phyloP scores from a whole-genome alignment of 1,139 yeast species.

The Nakaseomyces uthaithaninus region DNA sequence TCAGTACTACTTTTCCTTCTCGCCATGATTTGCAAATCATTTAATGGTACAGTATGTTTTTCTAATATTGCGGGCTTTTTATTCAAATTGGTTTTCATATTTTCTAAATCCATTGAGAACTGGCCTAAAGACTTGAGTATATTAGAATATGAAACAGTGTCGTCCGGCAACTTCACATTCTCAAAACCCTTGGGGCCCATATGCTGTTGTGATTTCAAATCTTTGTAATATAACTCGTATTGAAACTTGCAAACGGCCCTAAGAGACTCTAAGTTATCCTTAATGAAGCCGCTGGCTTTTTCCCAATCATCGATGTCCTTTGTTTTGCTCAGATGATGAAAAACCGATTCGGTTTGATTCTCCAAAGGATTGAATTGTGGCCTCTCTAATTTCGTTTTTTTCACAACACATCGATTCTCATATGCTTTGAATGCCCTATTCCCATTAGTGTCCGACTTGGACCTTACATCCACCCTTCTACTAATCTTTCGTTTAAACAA shows the following conservation, averaged over 20 bases:
- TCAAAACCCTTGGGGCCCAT: slow-evolving; percentile 18
- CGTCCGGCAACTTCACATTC: slow-evolving; percentile 20
- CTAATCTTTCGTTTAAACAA: too few species aligned
- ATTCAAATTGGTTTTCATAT: slow-evolving; percentile 6
- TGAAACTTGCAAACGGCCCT: slow-evolving; percentile 1
- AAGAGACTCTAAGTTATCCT: slow-evolving; percentile 15
- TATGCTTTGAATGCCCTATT: background rate
- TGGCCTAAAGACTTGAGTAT: slow-evolving; percentile 9
- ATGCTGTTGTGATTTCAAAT: slow-evolving; percentile 15
- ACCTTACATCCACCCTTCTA: background rate
- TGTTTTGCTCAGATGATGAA: slow-evolving; percentile 7
- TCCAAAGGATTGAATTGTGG: slow-evolving; percentile 9
- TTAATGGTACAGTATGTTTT: slow-evolving; percentile 1
- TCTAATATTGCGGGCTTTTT: slow-evolving; percentile 5
- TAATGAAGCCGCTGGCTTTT: slow-evolving; percentile 9
- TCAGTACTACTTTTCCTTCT: slow-evolving; percentile 6
- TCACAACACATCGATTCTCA: slow-evolving; percentile 1
- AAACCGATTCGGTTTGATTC: background rate
- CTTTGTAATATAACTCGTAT: slow-evolving; percentile 14
- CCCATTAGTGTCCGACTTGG: background rate
- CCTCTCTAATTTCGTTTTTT: background rate
- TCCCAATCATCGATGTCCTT: slow-evolving; percentile 6
- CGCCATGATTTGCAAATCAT: background rate
- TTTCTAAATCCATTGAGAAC: background rate
- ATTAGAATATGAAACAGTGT: slow-evolving; percentile 13